Evolutionary conservation across 1,284 basidiomycete genomes (phyloP).

Genomic region (Agaricales sp.): DNA sequence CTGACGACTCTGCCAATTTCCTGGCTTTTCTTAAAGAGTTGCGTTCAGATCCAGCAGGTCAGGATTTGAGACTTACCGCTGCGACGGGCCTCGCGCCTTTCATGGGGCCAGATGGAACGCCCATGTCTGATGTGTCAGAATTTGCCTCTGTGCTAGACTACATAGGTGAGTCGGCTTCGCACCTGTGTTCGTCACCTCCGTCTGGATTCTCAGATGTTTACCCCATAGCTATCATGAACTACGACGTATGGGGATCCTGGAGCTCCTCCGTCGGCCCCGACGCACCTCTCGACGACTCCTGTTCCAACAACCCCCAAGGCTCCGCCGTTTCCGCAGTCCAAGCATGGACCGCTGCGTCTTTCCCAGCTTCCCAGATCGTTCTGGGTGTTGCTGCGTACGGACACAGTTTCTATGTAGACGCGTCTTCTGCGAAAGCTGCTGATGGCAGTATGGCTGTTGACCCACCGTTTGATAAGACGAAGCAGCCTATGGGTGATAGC

Average conservation of each 20-base stretch:
- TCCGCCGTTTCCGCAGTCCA: slow-evolving; percentile 65
- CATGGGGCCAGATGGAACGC: slow-evolving; percentile 44
- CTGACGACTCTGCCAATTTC: slow-evolving; percentile 57
- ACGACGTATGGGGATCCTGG: slow-evolving; percentile 72
- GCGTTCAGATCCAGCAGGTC: slow-evolving; percentile 41
- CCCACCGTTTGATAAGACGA: slow-evolving; percentile 36
- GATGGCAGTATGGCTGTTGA: slow-evolving; percentile 29
- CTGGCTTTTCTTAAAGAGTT: slow-evolving; percentile 69
- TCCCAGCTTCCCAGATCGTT: slow-evolving; percentile 63
- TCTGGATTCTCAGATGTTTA: neutral
- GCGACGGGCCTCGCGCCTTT: slow-evolving; percentile 68
- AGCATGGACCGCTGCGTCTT: slow-evolving; percentile 65
- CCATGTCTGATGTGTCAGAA: slow-evolving; percentile 56
- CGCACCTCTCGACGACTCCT: slow-evolving; percentile 76
- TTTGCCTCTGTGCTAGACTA: slow-evolving; percentile 70
- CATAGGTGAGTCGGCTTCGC: slow-evolving; percentile 41
- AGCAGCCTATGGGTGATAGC: slow-evolving; percentile 41
- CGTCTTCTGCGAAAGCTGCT: slow-evolving; percentile 11
- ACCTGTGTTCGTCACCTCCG: neutral
- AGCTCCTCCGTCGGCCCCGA: slow-evolving; percentile 48
- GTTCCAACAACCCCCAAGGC: slow-evolving; percentile 57
- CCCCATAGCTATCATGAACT: slow-evolving; percentile 62
- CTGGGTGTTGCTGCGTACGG: slow-evolving; percentile 77
- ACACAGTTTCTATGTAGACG: slow-evolving; percentile 44
- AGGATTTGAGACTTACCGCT: slow-evolving; percentile 60